Evolutionary conservation across 257 asterid species (phyloP), one percentile per base, ranked within the genome.

Genomic region (Solanum pinnatisectum): DNA sequence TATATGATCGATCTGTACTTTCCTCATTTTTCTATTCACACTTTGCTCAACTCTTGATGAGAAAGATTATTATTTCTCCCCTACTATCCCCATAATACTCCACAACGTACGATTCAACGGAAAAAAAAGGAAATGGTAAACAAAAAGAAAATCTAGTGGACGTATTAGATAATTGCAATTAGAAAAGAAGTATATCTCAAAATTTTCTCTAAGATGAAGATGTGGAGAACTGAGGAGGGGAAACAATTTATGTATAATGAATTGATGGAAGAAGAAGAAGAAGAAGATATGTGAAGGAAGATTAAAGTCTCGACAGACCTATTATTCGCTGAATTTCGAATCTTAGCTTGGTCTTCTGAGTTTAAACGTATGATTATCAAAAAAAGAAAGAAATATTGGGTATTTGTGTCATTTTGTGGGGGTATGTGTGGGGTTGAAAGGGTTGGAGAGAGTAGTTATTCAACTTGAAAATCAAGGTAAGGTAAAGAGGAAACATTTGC

Each of bases 401-500:
- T 87, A 16, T 72, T 40, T 22, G 30, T 84, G 87, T 46, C 68
- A 30, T 81, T 81, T 44, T 46, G 30, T 9, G 27, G 49, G 12
- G 36, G n/a, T 52, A 52, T 25, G 0, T 68, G 14, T 85, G 81
- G 78, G 60, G 78, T 52, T 25, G 87, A 16, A 32, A 22, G 56
- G 39, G 82, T 65, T 27, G 49, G 87, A 82, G 88, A 60, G 72
- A 86, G 44, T 88, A 73, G 88, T 90, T 86, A 94, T 91, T 93
- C 87, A 86, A 92, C 77, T 60, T 93, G 97, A 91, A 95, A 96
- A 93, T 95, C 98, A 90, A 96, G 95, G 93, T 90, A 94, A 91
- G 98, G 94, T 93, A 93, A 91, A 73, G 98, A 94, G 89, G 98
- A 91, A 87, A 94, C 96, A 88, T 96, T 95, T 52, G 96, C 99